Conservation (phyloP, 345 rosid species). For the Eucalyptus curtisii region DNA sequence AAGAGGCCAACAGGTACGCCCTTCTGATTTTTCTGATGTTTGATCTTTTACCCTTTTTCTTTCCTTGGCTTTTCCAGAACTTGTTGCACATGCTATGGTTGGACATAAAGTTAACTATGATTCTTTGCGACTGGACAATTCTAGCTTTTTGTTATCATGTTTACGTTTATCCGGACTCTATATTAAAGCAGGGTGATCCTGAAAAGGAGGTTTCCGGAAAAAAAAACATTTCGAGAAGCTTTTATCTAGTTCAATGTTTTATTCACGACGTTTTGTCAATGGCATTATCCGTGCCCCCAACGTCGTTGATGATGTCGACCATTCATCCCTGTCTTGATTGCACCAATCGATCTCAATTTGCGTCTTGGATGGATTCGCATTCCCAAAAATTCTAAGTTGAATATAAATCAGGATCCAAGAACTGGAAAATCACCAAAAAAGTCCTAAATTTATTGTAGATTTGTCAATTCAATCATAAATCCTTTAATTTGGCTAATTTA, state of each 20-base stretch:
- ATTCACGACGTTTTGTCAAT: not conserved
- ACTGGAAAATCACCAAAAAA: too few species aligned
- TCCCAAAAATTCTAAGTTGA: not conserved
- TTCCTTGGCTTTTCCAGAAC: not conserved
- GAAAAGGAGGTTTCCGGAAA: not conserved
- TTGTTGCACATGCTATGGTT: not conserved
- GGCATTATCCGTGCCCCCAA: not conserved
- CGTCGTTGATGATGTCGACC: not conserved
- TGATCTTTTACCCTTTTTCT: not conserved
- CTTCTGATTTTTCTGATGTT: not conserved
- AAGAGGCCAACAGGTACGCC: not conserved
- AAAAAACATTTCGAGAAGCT: not conserved
- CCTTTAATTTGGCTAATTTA: fast-evolving
- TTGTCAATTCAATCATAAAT: too few species aligned
- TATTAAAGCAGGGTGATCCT: not conserved
- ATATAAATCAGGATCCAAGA: not conserved
- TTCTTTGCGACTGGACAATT: not conserved
- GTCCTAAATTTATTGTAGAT: too few species aligned
- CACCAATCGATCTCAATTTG: not conserved
- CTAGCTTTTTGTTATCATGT: not conserved
- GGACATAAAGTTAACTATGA: not conserved
- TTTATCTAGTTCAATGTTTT: not conserved
- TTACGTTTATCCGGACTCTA: not conserved
- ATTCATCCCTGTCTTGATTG: not conserved
- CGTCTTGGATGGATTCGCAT: not conserved